Conservation (phyloP, 148 eudicot species). For the Pharnaceum exiguum region DNA sequence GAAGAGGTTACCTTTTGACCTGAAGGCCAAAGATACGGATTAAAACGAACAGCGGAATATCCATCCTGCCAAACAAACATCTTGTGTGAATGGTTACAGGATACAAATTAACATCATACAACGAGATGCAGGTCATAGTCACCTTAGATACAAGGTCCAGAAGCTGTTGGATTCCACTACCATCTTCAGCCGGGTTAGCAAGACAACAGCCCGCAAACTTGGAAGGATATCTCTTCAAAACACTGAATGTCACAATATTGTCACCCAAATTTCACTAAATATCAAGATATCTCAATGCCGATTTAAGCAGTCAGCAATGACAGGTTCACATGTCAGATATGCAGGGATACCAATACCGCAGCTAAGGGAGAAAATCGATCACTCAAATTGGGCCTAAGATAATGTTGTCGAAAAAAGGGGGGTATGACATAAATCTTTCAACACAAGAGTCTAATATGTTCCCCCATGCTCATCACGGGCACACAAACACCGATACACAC, state of each 20-base stretch:
- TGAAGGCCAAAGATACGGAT: conserved; percentile 91
- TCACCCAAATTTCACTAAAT: not conserved
- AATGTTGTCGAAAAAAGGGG: too few species aligned
- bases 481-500: too few species aligned
- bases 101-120: not conserved
- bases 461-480: too few species aligned
- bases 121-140: not conserved
- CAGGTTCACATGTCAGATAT: too few species aligned
- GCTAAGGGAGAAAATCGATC: too few species aligned
- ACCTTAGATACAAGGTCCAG: conserved; percentile 75
- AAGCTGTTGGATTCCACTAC: conserved; percentile 66
- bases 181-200: conserved; percentile 93
- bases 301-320: not conserved
- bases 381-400: too few species aligned
- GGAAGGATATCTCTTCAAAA: conserved; percentile 65
- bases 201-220: conserved; percentile 92
- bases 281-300: not conserved
- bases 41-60: conserved; percentile 90
- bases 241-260: conserved; percentile 33
- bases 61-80: conserved; percentile 54
- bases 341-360: too few species aligned
- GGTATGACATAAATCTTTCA: too few species aligned
- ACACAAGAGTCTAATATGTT: too few species aligned
- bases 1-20: conserved; percentile 52
- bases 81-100: not conserved